These are phyloP conservation scores for Boehmeria nivea DNA, from an alignment of 306 rosid genomes.

Conservation along the genomic window DNA sequence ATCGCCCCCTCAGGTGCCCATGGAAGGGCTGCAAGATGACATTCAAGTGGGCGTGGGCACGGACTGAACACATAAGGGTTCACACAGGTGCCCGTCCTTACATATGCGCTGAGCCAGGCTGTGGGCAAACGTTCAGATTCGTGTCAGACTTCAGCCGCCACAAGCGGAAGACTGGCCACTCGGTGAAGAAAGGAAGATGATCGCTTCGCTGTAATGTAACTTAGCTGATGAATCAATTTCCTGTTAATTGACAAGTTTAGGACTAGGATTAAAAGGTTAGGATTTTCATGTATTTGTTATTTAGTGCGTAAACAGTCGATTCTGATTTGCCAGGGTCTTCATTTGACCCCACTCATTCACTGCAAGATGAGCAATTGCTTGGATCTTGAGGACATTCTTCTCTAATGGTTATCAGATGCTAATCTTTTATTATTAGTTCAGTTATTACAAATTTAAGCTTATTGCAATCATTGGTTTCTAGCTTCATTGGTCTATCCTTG, in stretches of 20 bases:
- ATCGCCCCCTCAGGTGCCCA: slow-evolving; percentile 90
- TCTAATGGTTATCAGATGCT: slow-evolving; percentile 26
- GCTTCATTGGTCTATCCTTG: too few relatives aligned
- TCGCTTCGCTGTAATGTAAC: slow-evolving; percentile 43
- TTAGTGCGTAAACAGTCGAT: slow-evolving; percentile 43
- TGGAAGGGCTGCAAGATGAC: slow-evolving; percentile 99
- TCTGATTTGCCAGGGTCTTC: slow-evolving; percentile 54
- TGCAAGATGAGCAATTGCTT: slow-evolving; percentile 69
- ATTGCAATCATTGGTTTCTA: too few relatives aligned
- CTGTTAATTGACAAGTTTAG: slow-evolving; percentile 57
- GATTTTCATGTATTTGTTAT: slow-evolving; percentile 60
- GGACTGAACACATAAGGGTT: slow-evolving; percentile 93
- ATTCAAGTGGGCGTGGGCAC: slow-evolving; percentile 99
- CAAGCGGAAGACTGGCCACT: slow-evolving; percentile 97
- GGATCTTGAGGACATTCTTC: slow-evolving; percentile 40
- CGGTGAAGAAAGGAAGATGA: slow-evolving; percentile 53
- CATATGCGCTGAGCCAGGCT: slow-evolving; percentile 73
- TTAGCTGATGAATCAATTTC: slow-evolving; percentile 39
- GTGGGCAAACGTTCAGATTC: slow-evolving; percentile 94
- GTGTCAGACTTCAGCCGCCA: slow-evolving; percentile 98
- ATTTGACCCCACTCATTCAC: slow-evolving; percentile 53
- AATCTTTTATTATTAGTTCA: slow-evolving; percentile 15
- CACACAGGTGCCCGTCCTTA: slow-evolving; percentile 97
- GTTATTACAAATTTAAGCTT: background rate
- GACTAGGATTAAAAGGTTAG: slow-evolving; percentile 48